Evolutionary conservation across 345 rosid species (phyloP).

Genomic region (Lumnitzera littorea): DNA sequence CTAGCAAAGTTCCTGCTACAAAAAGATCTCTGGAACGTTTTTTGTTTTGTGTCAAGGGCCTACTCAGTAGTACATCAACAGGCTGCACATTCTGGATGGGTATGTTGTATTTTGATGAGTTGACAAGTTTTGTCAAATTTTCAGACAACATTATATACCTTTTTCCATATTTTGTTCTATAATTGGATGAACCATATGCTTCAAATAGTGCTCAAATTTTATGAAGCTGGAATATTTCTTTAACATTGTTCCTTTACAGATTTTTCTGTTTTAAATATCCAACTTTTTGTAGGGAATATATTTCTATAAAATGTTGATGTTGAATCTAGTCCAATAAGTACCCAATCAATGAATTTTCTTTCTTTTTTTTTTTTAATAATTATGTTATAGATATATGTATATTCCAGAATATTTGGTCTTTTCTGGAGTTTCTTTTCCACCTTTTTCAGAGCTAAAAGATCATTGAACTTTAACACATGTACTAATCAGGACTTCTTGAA

Average conservation of each 20-base stretch:
- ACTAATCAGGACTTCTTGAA: too few relatives aligned
- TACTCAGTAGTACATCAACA: constrained; percentile 59
- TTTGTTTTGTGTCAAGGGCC: constrained; percentile 75
- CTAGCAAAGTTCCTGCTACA: constrained; percentile 71
- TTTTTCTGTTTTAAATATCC: background rate
- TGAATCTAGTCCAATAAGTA: background rate
- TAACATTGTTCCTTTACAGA: too few relatives aligned
- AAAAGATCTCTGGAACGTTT: constrained; percentile 82
- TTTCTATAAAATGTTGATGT: background rate
- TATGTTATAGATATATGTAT: too few relatives aligned
- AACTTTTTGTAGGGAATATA: background rate
- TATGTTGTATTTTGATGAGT: constrained; percentile 14
- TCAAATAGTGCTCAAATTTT: too few relatives aligned
- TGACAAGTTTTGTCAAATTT: too few relatives aligned
- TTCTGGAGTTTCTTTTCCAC: too few relatives aligned
- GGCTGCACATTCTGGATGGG: constrained; percentile 90
- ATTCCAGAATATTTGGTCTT: too few relatives aligned
- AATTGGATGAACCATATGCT: too few relatives aligned
- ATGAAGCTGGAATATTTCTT: too few relatives aligned
- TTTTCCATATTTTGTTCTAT: background rate
- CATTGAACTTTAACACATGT: too few relatives aligned
- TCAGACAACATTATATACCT: background rate
- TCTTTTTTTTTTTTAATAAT: too few relatives aligned
- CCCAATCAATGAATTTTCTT: background rate
- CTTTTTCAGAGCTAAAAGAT: too few relatives aligned